Base-by-base conservation (phyloP, 139 green algal genomes). In the Coelastrella sp. region DNA sequence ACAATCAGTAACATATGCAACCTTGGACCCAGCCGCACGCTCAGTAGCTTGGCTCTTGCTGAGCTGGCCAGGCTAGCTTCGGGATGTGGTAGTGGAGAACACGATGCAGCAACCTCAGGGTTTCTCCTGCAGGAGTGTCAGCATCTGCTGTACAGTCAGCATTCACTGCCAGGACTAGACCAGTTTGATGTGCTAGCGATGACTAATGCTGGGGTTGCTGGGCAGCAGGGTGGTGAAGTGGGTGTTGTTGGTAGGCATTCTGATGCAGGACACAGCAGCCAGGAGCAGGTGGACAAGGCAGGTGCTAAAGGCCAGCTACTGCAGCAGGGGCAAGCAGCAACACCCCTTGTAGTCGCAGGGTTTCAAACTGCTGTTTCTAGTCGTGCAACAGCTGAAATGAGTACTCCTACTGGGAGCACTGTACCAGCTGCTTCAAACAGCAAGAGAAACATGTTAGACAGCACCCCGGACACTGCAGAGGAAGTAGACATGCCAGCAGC, bases 61-160 rank as follows among this genome's bases (percentile, higher is more conserved):
- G 83, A 80, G 54, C 83, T 80, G 68, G 66, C 68, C 20, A 56
- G 66, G 57, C 23, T 79, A 4, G 4, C 54, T 6, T 80, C 68
- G 14, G 32, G 83, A 23, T 68, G 17, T 59, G 68, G 83, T 54
- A 73, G 54, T 61, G 20, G 16, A 54, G 83, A 64, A 3, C 65
- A 64, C 6, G 64, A 32, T 13, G 82, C 20, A 6, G 71, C 64
- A 75, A 54, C 61, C n/a, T 65, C n/a, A 11, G 58, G 20, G 8
- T 64, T 87, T 10, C 14, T 81, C 13, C 19, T 88, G 83, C 47
- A 73, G 20, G 83, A 88, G 66, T 80, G 83, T 14, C 83, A 88
- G 5, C 66, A 80, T 20, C 54, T 88, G 83, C 66, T 88, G 66
- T 80, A 80, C 54, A 22, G n/a, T 5, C 83, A 88, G 83, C 66